A percentile compares a stretch with the other conserved stretches of the same genome.
Conservation (phyloP, 345 rosid genomes). For the Microcos paniculata region DNA sequence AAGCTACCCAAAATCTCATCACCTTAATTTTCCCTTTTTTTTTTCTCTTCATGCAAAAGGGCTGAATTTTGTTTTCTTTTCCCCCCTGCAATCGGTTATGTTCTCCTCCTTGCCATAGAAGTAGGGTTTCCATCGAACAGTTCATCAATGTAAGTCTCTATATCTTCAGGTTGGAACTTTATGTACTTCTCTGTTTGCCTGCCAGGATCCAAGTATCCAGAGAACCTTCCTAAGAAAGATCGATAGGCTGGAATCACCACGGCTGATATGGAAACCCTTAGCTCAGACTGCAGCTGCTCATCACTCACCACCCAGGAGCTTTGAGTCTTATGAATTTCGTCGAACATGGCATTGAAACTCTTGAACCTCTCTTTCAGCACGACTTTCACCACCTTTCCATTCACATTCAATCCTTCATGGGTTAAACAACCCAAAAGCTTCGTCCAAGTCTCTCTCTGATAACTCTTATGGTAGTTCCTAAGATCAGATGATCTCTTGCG, state of each 20-base stretch:
- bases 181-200: conserved; percentile 88
- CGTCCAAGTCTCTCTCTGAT: conserved; percentile 86
- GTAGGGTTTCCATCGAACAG: conserved; percentile 69
- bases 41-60: not conserved
- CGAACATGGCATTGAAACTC: conserved; percentile 78
- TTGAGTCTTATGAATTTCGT: conserved; percentile 89
- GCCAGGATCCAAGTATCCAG: conserved; percentile 68
- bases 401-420: conserved; percentile 62
- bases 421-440: conserved; percentile 65
- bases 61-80: not conserved
- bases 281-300: conserved; percentile 91
- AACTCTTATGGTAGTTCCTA: conserved; percentile 71
- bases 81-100: conserved; percentile 18
- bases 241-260: conserved; percentile 83
- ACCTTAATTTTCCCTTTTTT: not conserved
- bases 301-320: conserved; percentile 84
- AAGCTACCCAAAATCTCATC: not conserved
- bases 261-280: conserved; percentile 78
- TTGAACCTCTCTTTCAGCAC: conserved; percentile 86
- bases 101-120: conserved; percentile 44
- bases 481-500: conserved; percentile 72
- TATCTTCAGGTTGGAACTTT: conserved; percentile 82
- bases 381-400: conserved; percentile 77
- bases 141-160: conserved; percentile 78
- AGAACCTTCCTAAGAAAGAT: conserved; percentile 72